phyloP scores from a whole-genome alignment of 2,329 filamentous ascomycete genomes.

The Fusarium denticulatum region DNA sequence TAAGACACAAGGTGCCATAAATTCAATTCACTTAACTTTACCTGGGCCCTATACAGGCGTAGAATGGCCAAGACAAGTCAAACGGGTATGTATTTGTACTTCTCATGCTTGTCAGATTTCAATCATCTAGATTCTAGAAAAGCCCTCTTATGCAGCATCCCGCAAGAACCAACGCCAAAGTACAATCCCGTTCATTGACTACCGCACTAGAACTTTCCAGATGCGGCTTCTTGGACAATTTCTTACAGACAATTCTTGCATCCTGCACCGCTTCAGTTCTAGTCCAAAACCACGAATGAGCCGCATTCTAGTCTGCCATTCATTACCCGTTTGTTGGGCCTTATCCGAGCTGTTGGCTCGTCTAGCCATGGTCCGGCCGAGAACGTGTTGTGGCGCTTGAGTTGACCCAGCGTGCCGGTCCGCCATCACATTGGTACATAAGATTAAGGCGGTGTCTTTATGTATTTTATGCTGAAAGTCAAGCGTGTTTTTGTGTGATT shows the following conservation, averaged over 20 bases:
- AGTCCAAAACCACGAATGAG: background rate
- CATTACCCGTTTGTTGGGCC: background rate
- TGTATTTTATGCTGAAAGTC: background rate
- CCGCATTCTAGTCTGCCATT: background rate
- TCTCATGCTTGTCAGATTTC: too few species aligned
- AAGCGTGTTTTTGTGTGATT: background rate
- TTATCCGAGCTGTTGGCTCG: background rate
- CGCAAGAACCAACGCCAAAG: background rate
- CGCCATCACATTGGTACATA: background rate
- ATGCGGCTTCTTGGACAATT: background rate
- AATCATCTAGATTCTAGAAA: background rate
- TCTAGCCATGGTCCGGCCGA: background rate
- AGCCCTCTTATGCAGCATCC: background rate
- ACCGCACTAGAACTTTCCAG: background rate
- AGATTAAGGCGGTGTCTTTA: background rate
- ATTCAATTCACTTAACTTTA: too few species aligned
- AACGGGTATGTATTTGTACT: background rate
- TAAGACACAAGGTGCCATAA: background rate
- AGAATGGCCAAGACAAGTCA: background rate
- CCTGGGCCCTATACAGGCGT: too few species aligned
- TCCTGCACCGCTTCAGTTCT: background rate
- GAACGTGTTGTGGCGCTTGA: slow-evolving; percentile 17
- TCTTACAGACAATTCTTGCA: background rate
- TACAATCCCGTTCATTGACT: background rate
- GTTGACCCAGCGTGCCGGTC: background rate